Base-by-base conservation (phyloP, 225 moss, liverwort and hornwort species). In the Ulota crispa region DNA sequence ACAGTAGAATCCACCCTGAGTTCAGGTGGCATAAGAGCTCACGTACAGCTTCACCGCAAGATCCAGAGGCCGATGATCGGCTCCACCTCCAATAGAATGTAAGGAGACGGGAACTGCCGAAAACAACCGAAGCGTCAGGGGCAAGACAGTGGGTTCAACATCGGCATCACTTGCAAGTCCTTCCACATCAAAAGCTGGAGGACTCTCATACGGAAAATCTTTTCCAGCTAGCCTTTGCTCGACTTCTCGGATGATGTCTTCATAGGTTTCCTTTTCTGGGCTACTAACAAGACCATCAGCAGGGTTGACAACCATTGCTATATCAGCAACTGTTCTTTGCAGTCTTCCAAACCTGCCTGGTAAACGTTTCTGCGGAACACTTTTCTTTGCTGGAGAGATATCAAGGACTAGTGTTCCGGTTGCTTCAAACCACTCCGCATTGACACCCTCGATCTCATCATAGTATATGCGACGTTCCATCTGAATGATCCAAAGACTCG, bases 381-480 rank as follows among this genome's bases (percentile, higher is more conserved):
- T 39, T 85, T 89, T 98, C 79, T 89, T 92, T 19, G 84, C 67
- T 13, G 93, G 69, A 73, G 89, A 94, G 64, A 98, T 83, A 55
- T 89, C 94, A 26, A 98, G 89, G 50, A 98, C 95, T 57, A 98
- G 69, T 71, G 98, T 95, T 55, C 95, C 91, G 31, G 95, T 98
- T 52, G 83, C 92, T 86, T 98, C 98, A 81, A 98, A 95, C 98
- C 98, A 98, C 47, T 98, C 98, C 9, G 93, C 91, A 75, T 84
- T 98, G 60, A 98, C 82, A 54, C 98, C 95, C 78, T 95, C 98
- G 54, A 95, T 95, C 77, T 98, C 98, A 79, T 98, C 98, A 71
- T 95, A 98, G 62, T 95, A 95, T 76, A 98, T 98, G 67, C 98
- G 93, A 54, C 95, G 94, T 82, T 98, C 98, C 98, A 98, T 94